Evolutionary conservation across 208 protist species (phyloP).

Genomic region (Trypanosoma rangeli): DNA sequence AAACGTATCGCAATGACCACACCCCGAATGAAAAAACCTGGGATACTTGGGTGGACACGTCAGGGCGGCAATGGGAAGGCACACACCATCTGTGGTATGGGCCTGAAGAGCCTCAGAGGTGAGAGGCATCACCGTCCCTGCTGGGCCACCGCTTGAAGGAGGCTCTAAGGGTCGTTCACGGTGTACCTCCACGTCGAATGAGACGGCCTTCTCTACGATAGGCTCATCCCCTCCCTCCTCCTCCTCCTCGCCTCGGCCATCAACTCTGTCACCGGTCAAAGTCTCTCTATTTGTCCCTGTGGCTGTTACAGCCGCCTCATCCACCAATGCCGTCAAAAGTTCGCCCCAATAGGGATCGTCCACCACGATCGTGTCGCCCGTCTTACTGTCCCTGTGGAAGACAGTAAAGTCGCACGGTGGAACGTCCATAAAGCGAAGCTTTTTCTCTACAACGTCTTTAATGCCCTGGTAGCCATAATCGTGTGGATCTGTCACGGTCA

Average conservation of each 20-base stretch:
- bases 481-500: constrained; percentile 47
- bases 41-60: constrained; percentile 55
- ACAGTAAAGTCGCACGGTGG: constrained; percentile 49
- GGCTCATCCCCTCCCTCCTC: constrained; percentile 27
- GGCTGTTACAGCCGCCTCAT: constrained; percentile 5
- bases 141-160: neutral
- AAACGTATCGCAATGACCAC: constrained; percentile 69
- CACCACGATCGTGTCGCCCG: constrained; percentile 72
- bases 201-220: constrained; percentile 26
- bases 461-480: constrained; percentile 60
- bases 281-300: neutral
- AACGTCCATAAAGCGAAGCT: constrained; percentile 80
- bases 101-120: constrained; percentile 21
- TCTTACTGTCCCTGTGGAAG: constrained; percentile 49
- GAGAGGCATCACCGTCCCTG: constrained; percentile 2
- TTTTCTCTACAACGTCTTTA: constrained; percentile 60
- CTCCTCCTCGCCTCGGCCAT: constrained; percentile 7
- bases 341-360: constrained; percentile 68
- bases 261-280: neutral
- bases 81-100: constrained; percentile 16
- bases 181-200: constrained; percentile 55
- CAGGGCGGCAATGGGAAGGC: constrained; percentile 47
- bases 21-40: constrained; percentile 67
- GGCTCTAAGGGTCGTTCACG: constrained; percentile 23
- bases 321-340: constrained; percentile 27